These are phyloP conservation scores for Fusarium sp. DNA, from an alignment of 2,329 filamentous ascomycete genomes.

Conservation along the genomic window DNA sequence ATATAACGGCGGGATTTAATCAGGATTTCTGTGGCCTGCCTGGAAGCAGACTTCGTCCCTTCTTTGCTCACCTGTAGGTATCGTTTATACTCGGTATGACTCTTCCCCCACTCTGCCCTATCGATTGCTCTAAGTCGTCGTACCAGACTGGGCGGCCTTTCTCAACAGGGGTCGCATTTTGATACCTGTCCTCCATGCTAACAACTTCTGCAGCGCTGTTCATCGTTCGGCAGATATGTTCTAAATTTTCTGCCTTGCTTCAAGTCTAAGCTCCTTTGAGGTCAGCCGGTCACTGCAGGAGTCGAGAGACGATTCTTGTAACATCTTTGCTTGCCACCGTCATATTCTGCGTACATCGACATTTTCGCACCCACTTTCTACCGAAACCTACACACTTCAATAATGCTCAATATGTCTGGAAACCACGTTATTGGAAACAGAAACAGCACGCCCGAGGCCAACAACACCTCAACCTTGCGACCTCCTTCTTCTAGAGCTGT, in stretches of 20 bases:
- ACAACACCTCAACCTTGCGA: slow-evolving; percentile 84
- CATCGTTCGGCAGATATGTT: slow-evolving; percentile 53
- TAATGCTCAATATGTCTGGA: slow-evolving; percentile 76
- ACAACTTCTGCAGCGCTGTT: slow-evolving; percentile 44
- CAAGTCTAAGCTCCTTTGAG: slow-evolving; percentile 76
- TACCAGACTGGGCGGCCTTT: slow-evolving; percentile 27
- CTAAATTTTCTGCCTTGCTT: slow-evolving; percentile 51
- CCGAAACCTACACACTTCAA: slow-evolving; percentile 36
- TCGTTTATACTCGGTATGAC: slow-evolving; percentile 51
- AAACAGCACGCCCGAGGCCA: slow-evolving; percentile 96
- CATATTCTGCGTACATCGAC: slow-evolving; percentile 40
- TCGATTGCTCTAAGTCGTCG: slow-evolving; percentile 36
- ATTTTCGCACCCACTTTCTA: slow-evolving; percentile 22
- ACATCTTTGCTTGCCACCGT: slow-evolving; percentile 39
- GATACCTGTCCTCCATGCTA: slow-evolving; percentile 32
- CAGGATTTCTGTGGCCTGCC: slow-evolving; percentile 54
- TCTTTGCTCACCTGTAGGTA: slow-evolving; percentile 49
- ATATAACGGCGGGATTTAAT: slow-evolving; percentile 51
- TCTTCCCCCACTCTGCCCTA: slow-evolving; percentile 8
- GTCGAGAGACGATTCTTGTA: slow-evolving; percentile 57
- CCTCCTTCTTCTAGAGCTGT: slow-evolving; percentile 85
- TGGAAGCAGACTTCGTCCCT: slow-evolving; percentile 58
- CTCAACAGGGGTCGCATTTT: slow-evolving; percentile 22
- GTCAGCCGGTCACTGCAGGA: slow-evolving; percentile 89
- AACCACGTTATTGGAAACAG: slow-evolving; percentile 84